Evolutionary conservation across 2,329 filamentous ascomycete species (phyloP), one percentile per base, ranked within the genome.

Genomic region (Penicillium sp.): DNA sequence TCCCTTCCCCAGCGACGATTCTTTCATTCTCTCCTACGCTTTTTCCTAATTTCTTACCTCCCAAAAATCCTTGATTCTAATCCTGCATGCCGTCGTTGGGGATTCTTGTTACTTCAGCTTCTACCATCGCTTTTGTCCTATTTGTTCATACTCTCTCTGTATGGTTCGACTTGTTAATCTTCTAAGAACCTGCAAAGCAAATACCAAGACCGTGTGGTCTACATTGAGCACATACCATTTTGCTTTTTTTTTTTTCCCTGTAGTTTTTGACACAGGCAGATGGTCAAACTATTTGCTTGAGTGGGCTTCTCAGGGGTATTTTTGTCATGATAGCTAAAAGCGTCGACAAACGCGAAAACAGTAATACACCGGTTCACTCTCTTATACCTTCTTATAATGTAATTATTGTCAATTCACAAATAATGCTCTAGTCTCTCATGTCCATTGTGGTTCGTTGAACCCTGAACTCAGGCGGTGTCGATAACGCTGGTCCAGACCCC

Each of bases 1-100:
- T 66, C 64, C 62, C 58, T 55, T 55, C 52, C 61, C 50, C 56
- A 55, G 60, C 61, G 55, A 35, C 54, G 43, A 46, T 51, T 52
- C 31, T 49, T 56, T 19, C 21, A 45, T 55, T 54, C 43, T 35
- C 35, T 43, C 51, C 48, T 49, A 29, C 47, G 27, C 53, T 47
- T 62, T 54, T 54, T 55, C 27, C 52, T 57, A 42, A 19, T 49
- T 54, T 48, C 5, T 33, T 57, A 57, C 56, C 58, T 44, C 21
- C 19, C 26, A n/a, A 43, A 37, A 46, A 27, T 4, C n/a, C 14
- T 42, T 31, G 27, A 26, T 35, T 26, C 13, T 45, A 63, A 67
- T 67, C 59, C 60, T 61, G 42, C 54, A 51, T 49, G 33, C 19
- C 52, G 46, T 53, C 51, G 55, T 52, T 59, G 45, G 50, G 50